A percentile compares a stretch with the other conserved stretches of the same genome.
phyloP scores from a whole-genome alignment of 169 alveolate genomes.

The Plasmodium malariae region DNA sequence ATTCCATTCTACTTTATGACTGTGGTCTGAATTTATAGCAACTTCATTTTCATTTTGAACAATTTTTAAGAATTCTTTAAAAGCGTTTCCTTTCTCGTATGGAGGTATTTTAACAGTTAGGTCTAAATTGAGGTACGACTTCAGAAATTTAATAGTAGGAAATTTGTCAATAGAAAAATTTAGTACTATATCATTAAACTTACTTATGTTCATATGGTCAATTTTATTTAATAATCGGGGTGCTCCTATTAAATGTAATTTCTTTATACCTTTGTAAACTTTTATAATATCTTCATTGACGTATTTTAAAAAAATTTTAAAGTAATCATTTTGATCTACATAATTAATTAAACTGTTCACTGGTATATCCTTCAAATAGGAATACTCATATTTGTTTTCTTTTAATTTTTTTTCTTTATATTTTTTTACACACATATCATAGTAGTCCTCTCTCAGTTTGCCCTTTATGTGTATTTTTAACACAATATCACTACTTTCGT shows the following conservation, averaged over 20 bases:
- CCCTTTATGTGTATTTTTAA: constrained; percentile 46
- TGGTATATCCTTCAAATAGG: constrained; percentile 65
- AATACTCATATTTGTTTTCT: constrained; percentile 69
- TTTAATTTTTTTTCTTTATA: constrained; percentile 38
- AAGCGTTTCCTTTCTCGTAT: constrained; percentile 63
- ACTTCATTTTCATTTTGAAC: constrained; percentile 39
- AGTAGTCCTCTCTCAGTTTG: constrained; percentile 52
- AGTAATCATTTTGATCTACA: constrained; percentile 49
- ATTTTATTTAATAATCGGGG: constrained; percentile 52
- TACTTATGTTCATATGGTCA: constrained; percentile 57
- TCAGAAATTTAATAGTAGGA: constrained; percentile 50
- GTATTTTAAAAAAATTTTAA: constrained; percentile 42
- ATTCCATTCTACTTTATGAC: constrained; percentile 66
- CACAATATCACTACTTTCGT: constrained; percentile 55
- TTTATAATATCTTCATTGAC: constrained; percentile 54
- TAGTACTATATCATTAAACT: constrained; percentile 45
- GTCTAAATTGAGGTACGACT: constrained; percentile 33
- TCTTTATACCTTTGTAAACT: constrained; percentile 41
- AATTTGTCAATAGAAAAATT: constrained; percentile 61
- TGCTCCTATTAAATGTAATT: constrained; percentile 62
- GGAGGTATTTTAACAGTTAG: constrained; percentile 57
- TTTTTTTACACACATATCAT: constrained; percentile 63
- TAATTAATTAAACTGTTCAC: constrained; percentile 70
- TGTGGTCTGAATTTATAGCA: constrained; percentile 11
- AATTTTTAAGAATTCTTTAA: constrained; percentile 58